Evolutionary conservation across 768 basidiomycete genomes (phyloP), one percentile per base, ranked within the genome.

Genomic region (Lactarius evosmus): DNA sequence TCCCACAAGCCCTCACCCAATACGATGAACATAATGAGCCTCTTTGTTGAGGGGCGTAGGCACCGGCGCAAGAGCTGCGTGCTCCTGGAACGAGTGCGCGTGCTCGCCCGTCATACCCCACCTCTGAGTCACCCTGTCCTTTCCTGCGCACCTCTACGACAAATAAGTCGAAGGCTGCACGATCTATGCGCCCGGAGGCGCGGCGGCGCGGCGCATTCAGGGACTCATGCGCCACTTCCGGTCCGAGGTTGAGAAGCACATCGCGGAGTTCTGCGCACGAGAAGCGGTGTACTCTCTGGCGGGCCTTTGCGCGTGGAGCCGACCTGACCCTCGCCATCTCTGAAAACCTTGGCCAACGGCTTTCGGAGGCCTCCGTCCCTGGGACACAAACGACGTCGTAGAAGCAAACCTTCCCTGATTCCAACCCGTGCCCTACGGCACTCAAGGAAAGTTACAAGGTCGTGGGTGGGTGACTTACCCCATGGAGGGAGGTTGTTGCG

Each of bases 201-300:
- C 96, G 8, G 95, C 96, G n/a, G 96, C 96, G 4, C 98, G 95
- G 96, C 95, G 95, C 9, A 95, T 98, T 66, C 95, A 98, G 74
- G 95, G 95, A 56, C 85, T 97, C 65, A 94, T 98, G 89, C 88
- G 93, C 63, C 92, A 97, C 77, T 98, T 97, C 88, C 86, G 95
- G 68, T 96, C 95, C 2, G 87, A 95, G 71, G 94, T 98, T 44
- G 95, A 98, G 77, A 79, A 81, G 58, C 89, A 95, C 60, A 93
- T 97, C 64, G 84, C 83, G 4, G 79, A 83, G 16, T 98, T 87
- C 83, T 82, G 90, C 60, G 81, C 82, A 56, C 75, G 78, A 62
- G 95, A n/a, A n/a, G 95, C 1, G 82, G 85, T 27, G 95, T 97
- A 57, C 80, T 93, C 60, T 96, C 96, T 69, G 95, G 95, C 58